Base-by-base conservation (phyloP, 2,329 filamentous ascomycete species). In the Ceratocystis cacaofunesta region DNA sequence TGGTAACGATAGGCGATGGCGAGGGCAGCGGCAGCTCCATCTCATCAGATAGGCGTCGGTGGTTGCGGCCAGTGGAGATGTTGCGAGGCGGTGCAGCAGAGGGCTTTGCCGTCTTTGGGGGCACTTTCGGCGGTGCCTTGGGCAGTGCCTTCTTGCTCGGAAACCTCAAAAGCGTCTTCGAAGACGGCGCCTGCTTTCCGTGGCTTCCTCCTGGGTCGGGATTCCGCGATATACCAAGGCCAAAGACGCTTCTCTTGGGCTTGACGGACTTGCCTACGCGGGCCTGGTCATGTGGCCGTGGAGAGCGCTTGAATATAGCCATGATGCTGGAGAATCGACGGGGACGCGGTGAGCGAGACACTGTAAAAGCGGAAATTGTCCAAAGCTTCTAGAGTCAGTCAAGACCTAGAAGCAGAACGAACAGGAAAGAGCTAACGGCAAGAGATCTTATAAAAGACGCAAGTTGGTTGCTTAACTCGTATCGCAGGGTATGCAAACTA, bases 251-350 rank as follows among this genome's bases (percentile, higher is more conserved):
- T 73, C 80, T 82, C 82, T 87, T 94, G 81, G 88, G 82, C 81
- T 90, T 92, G 76, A 85, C 82, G 77, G 88, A 82, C 85, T 96
- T 96, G 79, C 90, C 88, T 76, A 92, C 88, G 73, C 91, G 89
- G 77, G 71, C 72, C 69, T 69, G 68, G 72, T 92, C 87, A 76
- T 64, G 63, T 71, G 87, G 86, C 76, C 86, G 82, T 79, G 94
- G 92, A 73, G 91, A 92, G 75, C 90, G 90, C 80, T 91, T 95
- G 82, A 96, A 95, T 90, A 96, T 96, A 76, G 55, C 58, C 50
- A 67, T 32, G 62, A 67, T 41, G 7, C 30, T n/a, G 46, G 62
- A 61, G 12, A 58, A 36, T 36, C n/a, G 43, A 5, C 28, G 55
- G 30, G 41, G 63, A 15, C 19, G 63, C 32, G 41, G 55, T 25